phyloP scores from a whole-genome alignment of 2,329 filamentous ascomycete genomes.

The Phialemonium atrogriseum region DNA sequence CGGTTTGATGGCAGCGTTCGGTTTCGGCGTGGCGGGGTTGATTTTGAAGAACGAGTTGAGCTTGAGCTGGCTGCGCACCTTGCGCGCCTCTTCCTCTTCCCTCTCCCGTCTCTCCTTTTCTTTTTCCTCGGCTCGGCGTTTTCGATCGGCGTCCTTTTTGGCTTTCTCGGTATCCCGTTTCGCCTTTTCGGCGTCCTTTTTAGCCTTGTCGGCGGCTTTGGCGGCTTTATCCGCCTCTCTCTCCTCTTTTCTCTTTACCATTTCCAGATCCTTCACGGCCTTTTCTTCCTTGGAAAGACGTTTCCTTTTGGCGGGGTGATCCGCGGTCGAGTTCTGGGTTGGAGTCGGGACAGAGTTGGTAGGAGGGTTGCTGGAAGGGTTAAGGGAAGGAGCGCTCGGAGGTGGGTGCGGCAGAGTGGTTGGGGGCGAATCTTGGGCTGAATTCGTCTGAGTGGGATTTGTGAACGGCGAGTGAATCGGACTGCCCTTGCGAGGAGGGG shows the following conservation, averaged over 20 bases:
- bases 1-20: slow-evolving; percentile 22
- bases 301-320: slow-evolving; percentile 37
- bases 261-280: slow-evolving; percentile 17
- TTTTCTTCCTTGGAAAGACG: slow-evolving; percentile 33
- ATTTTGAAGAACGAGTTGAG: slow-evolving; percentile 38
- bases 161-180: slow-evolving; percentile 24
- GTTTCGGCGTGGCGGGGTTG: slow-evolving; percentile 29
- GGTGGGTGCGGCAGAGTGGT: too few species aligned
- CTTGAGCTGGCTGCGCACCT: slow-evolving; percentile 37
- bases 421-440: too few species aligned
- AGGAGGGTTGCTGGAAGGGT: neutral
- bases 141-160: slow-evolving; percentile 23
- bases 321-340: neutral
- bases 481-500: too few species aligned
- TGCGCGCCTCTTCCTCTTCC: slow-evolving; percentile 40
- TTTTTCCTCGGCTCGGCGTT: slow-evolving; percentile 27
- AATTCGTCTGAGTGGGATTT: too few species aligned
- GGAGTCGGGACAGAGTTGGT: neutral
- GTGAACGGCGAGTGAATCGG: too few species aligned
- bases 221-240: slow-evolving; percentile 20
- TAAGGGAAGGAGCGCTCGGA: slow-evolving; percentile 1
- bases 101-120: slow-evolving; percentile 40
- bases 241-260: slow-evolving; percentile 18
- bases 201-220: slow-evolving; percentile 25
- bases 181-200: slow-evolving; percentile 24